Evolutionary conservation across 2,329 filamentous ascomycete species (phyloP).

Genomic region (Graphilbum fragrans): DNA sequence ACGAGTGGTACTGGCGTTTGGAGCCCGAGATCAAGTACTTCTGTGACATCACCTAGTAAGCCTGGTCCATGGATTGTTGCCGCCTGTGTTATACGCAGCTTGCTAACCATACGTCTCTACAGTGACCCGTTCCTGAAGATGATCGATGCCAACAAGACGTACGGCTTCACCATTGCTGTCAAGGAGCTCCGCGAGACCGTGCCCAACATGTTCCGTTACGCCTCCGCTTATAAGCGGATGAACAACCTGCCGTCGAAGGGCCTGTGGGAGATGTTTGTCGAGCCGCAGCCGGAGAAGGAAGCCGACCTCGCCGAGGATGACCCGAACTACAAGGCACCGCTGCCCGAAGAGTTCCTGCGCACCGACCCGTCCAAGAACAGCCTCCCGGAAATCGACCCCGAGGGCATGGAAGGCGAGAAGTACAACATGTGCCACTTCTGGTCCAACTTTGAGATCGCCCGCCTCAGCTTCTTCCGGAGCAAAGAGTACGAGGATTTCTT

Average conservation of each 20-base stretch:
- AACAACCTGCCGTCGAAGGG: conserved; percentile 87
- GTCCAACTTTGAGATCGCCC: conserved; percentile 98
- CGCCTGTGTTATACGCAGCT: neutral
- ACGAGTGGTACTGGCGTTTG: conserved; percentile 99
- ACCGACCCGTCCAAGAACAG: conserved; percentile 59
- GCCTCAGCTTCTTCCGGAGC: conserved; percentile 89
- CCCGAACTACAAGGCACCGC: conserved; percentile 49
- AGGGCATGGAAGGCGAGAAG: conserved; percentile 91
- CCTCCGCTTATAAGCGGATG: conserved; percentile 90
- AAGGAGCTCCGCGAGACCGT: conserved; percentile 97
- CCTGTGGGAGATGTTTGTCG: conserved; percentile 97
- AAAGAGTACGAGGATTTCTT: conserved; percentile 98
- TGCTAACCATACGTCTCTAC: conserved; percentile 1
- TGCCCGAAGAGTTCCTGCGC: conserved; percentile 72
- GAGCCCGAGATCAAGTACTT: conserved; percentile 99
- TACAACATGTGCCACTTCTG: conserved; percentile 99
- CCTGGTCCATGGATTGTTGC: conserved; percentile 1
- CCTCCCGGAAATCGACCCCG: conserved; percentile 73
- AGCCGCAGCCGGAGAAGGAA: conserved; percentile 56
- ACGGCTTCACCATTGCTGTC: conserved; percentile 96
- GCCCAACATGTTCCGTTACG: conserved; percentile 96
- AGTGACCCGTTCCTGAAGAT: conserved; percentile 94
- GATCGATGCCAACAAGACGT: conserved; percentile 91
- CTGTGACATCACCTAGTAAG: conserved; percentile 96
- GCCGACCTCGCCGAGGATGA: conserved; percentile 47